Evolutionary conservation across 208 protist genomes (phyloP).

Genomic region (Trypanosoma mega): DNA sequence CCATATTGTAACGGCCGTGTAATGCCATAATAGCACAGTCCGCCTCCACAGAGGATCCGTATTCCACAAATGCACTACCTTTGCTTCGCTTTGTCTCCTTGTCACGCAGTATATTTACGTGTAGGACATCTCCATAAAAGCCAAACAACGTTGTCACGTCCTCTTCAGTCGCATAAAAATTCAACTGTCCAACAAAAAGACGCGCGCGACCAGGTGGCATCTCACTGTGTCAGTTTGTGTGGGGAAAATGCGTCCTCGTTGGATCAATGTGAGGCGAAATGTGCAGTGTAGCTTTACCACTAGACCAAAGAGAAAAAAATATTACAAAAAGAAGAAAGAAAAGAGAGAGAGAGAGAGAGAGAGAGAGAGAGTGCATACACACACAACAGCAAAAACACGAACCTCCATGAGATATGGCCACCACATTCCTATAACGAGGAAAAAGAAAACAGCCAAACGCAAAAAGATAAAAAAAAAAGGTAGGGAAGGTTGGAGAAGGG

Average conservation of each 20-base stretch:
- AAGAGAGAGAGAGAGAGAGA: conserved; percentile 3
- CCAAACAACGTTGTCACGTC: conserved; percentile 65
- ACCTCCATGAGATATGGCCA: no score
- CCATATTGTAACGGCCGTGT: conserved; percentile 73
- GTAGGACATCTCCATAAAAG: conserved; percentile 70
- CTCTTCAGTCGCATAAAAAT: conserved; percentile 66
- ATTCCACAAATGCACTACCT: conserved; percentile 68
- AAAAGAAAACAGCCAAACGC: no score
- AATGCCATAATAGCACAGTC: conserved; percentile 70
- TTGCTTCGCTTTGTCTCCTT: conserved; percentile 46
- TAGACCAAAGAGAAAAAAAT: no score
- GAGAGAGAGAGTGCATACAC: conserved; percentile 1
- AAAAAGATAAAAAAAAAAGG: no score
- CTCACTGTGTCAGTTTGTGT: not conserved
- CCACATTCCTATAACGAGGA: no score
- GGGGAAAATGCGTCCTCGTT: not conserved
- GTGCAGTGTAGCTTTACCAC: no score
- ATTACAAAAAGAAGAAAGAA: no score
- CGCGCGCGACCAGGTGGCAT: conserved; percentile 35
- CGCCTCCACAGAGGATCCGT: conserved; percentile 62
- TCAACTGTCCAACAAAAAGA: conserved; percentile 78
- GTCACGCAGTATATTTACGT: conserved; percentile 72
- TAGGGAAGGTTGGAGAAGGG: no score
- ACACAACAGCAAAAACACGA: no score
- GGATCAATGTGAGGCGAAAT: no score